Percentiles rank a stretch among this genome's conserved stretches.
phyloP scores from a whole-genome alignment of 192 early-diverging fungal species.

The Backusella sp. region DNA sequence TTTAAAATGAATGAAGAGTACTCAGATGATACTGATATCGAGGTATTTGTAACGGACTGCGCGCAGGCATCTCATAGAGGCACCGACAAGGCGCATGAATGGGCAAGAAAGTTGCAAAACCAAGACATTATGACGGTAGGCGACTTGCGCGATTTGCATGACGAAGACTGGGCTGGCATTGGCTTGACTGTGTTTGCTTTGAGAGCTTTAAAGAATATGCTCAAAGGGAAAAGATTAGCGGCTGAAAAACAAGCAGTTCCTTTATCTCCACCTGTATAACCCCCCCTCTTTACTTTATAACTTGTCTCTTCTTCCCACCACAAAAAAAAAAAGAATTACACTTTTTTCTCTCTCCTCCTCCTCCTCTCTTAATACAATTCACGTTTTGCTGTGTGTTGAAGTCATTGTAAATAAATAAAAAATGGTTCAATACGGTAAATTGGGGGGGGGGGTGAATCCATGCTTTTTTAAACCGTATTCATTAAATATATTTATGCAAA shows the following conservation, averaged over 20 bases:
- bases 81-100: slow-evolving; percentile 72
- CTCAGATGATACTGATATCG: slow-evolving; percentile 60
- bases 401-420: too few relatives aligned
- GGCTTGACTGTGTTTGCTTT: slow-evolving; percentile 58
- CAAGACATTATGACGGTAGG: slow-evolving; percentile 83
- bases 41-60: slow-evolving; percentile 67
- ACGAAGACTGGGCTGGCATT: slow-evolving; percentile 72
- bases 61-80: slow-evolving; percentile 63
- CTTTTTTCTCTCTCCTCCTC: neutral
- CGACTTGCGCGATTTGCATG: slow-evolving; percentile 68
- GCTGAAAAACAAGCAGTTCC: neutral
- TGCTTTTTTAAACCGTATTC: too few relatives aligned
- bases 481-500: too few relatives aligned
- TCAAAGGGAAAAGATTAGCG: slow-evolving; percentile 43
- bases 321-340: neutral
- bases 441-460: too few relatives aligned
- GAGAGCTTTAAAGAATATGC: slow-evolving; percentile 51
- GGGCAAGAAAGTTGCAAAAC: slow-evolving; percentile 66
- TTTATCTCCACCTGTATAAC: neutral
- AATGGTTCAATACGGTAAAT: too few relatives aligned
- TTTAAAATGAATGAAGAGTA: slow-evolving; percentile 22
- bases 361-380: too few relatives aligned
- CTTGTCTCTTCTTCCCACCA: neutral
- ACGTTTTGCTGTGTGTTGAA: too few relatives aligned
- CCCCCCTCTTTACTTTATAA: neutral